These are phyloP conservation scores for Septoria linicola DNA, from an alignment of 2,329 filamentous ascomycete species.

Conservation along the genomic window DNA sequence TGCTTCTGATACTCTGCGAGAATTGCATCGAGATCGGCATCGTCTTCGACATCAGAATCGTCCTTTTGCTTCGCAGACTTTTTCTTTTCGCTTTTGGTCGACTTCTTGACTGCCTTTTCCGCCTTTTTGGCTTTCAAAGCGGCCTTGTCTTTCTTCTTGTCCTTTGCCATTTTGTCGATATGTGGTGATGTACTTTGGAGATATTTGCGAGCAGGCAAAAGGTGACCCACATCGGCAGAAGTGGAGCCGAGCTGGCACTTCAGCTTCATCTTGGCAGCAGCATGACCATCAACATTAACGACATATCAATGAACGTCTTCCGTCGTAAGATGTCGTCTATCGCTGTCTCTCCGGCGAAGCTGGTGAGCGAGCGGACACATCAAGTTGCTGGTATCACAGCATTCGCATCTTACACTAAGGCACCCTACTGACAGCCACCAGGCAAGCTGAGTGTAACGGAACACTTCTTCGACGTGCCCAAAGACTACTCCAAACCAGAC, in stretches of 20 bases:
- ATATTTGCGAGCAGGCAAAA: neutral
- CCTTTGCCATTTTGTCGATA: slow-evolving; percentile 49
- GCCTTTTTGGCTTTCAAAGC: slow-evolving; percentile 46
- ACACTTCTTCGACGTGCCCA: slow-evolving; percentile 81
- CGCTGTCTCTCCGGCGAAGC: slow-evolving; percentile 43
- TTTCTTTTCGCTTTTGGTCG: slow-evolving; percentile 60
- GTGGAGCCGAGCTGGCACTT: slow-evolving; percentile 4
- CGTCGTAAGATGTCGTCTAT: slow-evolving; percentile 38
- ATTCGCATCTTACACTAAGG: neutral
- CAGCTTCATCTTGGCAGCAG: slow-evolving; percentile 1
- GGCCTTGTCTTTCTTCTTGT: slow-evolving; percentile 43
- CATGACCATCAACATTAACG: slow-evolving; percentile 5
- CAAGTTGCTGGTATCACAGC: slow-evolving; percentile 43
- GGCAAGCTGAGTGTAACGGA: slow-evolving; percentile 76
- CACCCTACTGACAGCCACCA: slow-evolving; percentile 37
- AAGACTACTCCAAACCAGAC: slow-evolving; percentile 66
- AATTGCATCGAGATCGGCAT: slow-evolving; percentile 88
- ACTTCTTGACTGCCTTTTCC: slow-evolving; percentile 81
- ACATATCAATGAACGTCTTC: slow-evolving; percentile 25
- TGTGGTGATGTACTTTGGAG: neutral
- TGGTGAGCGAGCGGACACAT: slow-evolving; percentile 48
- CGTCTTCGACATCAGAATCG: slow-evolving; percentile 84
- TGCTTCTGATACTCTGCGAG: slow-evolving; percentile 87
- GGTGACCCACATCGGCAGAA: slow-evolving; percentile 3
- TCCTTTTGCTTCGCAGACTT: slow-evolving; percentile 72